These are phyloP conservation scores for Nemania sp. DNA, from an alignment of 2,329 filamentous ascomycete genomes.

Conservation along the genomic window DNA sequence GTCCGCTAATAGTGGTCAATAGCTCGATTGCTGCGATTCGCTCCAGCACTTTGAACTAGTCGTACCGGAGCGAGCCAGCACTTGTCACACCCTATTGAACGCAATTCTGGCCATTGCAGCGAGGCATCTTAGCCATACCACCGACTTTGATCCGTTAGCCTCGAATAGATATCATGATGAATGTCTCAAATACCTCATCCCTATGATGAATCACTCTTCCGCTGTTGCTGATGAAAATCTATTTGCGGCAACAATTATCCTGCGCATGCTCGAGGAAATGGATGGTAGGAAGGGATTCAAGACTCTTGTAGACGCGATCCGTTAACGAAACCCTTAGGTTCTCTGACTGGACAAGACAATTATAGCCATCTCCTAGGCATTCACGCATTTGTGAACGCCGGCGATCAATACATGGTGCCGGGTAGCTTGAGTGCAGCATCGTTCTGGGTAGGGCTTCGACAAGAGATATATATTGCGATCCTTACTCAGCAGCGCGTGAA, in stretches of 20 bases:
- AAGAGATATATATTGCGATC: constrained; percentile 70
- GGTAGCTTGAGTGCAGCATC: constrained; percentile 62
- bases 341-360: constrained; percentile 57
- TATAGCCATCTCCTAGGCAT: constrained; percentile 62
- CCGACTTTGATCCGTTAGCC: constrained; percentile 61
- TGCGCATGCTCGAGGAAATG: constrained; percentile 64
- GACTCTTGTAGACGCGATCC: constrained; percentile 14
- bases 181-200: constrained; percentile 64
- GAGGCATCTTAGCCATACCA: constrained; percentile 64
- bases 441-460: constrained; percentile 69
- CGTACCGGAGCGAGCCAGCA: constrained; percentile 65
- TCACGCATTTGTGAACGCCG: constrained; percentile 60
- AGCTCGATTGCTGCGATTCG: constrained; percentile 52
- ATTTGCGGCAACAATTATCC: constrained; percentile 64
- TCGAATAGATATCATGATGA: constrained; percentile 66
- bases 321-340: constrained; percentile 52
- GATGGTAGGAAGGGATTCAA: constrained; percentile 46
- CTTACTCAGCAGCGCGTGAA: constrained; percentile 60
- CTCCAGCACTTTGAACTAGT: constrained; percentile 63
- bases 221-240: constrained; percentile 62
- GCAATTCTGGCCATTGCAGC: constrained; percentile 69
- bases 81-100: constrained; percentile 65
- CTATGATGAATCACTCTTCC: constrained; percentile 57
- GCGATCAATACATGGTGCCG: constrained; percentile 56
- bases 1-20: constrained; percentile 36